A percentile compares a stretch with the other conserved stretches of the same genome.
phyloP scores from a whole-genome alignment of 306 rosid genomes.

The Hippophae rhamnoides region DNA sequence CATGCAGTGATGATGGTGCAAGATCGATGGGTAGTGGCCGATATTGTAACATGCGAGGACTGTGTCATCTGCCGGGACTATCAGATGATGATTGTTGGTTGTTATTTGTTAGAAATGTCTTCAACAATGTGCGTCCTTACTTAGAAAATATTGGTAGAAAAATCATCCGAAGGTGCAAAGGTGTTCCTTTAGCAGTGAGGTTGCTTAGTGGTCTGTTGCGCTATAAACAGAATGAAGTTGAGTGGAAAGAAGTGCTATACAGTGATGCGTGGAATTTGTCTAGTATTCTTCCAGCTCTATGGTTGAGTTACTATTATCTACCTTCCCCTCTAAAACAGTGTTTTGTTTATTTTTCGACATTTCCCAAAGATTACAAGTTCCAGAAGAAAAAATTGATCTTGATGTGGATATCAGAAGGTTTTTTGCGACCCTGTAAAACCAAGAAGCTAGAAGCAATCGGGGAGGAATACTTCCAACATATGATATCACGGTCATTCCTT shows the following conservation, averaged over 20 bases:
- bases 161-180: slow-evolving; percentile 16
- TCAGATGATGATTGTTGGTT: neutral
- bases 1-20: slow-evolving; percentile 7
- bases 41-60: neutral
- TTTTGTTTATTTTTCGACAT: slow-evolving; percentile 9
- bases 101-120: neutral
- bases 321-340: slow-evolving; percentile 12
- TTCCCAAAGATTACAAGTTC: slow-evolving; percentile 5
- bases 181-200: slow-evolving; percentile 13
- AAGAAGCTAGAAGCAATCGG: neutral
- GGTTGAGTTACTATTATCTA: slow-evolving; percentile 11
- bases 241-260: neutral
- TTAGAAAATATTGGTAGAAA: slow-evolving; percentile 8
- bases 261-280: neutral
- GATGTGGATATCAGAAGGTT: slow-evolving; percentile 15
- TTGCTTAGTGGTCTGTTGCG: neutral
- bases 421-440: neutral
- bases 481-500: slow-evolving; percentile 6
- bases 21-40: neutral
- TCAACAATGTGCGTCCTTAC: neutral
- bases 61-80: neutral
- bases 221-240: neutral
- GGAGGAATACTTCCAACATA: neutral
- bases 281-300: slow-evolving; percentile 5
- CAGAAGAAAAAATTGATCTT: neutral